phyloP scores from a whole-genome alignment of 2,329 filamentous ascomycete genomes.

The Colletotrichum noveboracense region DNA sequence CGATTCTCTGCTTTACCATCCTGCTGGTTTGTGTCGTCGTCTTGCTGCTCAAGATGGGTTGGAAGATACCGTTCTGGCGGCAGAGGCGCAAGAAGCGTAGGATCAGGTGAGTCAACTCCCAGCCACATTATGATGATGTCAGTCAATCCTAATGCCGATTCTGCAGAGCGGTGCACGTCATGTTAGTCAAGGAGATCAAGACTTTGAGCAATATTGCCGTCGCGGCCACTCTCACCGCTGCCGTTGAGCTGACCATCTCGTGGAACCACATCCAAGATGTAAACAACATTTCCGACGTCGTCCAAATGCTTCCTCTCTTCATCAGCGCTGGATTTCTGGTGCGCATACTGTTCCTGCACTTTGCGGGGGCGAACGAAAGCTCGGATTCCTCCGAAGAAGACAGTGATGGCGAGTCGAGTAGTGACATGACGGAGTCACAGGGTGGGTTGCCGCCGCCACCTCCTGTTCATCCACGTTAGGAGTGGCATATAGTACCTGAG shows the following conservation, averaged over 20 bases:
- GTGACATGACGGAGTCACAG: slow-evolving; percentile 9
- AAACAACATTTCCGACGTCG: slow-evolving; percentile 29
- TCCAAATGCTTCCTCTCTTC: slow-evolving; percentile 37
- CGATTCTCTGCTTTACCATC: slow-evolving; percentile 34
- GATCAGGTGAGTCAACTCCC: slow-evolving; percentile 23
- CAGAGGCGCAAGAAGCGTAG: slow-evolving; percentile 24
- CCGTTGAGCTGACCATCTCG: slow-evolving; percentile 35
- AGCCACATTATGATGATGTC: neutral
- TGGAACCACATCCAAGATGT: slow-evolving; percentile 35
- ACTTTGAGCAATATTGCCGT: slow-evolving; percentile 33
- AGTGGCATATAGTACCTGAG: neutral
- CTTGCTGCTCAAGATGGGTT: slow-evolving; percentile 30
- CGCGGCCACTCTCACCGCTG: slow-evolving; percentile 22
- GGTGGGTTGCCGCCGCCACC: slow-evolving; percentile 8
- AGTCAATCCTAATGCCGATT: neutral
- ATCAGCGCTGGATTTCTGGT: slow-evolving; percentile 33
- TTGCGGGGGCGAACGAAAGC: neutral
- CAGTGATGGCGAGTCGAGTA: neutral
- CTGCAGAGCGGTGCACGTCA: slow-evolving; percentile 20
- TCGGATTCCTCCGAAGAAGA: slow-evolving; percentile 16
- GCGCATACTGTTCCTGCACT: slow-evolving; percentile 28
- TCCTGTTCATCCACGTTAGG: neutral
- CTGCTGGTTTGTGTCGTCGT: slow-evolving; percentile 27
- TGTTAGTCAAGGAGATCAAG: slow-evolving; percentile 27
- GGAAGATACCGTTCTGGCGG: slow-evolving; percentile 18